These are phyloP conservation scores for Eimeria tenella DNA, from an alignment of 169 alveolate genomes.

Conservation along the genomic window DNA sequence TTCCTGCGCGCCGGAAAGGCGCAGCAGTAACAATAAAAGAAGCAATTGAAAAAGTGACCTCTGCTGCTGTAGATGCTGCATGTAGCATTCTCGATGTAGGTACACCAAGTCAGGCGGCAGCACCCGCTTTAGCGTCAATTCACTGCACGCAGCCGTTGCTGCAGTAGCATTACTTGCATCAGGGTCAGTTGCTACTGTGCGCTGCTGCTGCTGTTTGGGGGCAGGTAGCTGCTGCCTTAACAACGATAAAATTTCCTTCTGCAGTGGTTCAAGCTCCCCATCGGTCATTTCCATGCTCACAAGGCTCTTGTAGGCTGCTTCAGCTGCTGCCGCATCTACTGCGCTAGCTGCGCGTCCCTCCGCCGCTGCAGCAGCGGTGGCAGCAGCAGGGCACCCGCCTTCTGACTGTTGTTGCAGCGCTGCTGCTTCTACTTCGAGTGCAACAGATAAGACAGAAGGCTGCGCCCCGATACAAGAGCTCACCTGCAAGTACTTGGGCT, in stretches of 20 bases:
- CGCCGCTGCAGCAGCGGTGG: conserved; percentile 35
- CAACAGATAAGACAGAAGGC: conserved; percentile 50
- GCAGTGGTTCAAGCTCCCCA: conserved; percentile 36
- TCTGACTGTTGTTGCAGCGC: background rate
- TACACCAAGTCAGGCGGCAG: conserved; percentile 47
- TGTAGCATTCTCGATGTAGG: conserved; percentile 21
- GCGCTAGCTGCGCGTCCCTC: conserved; percentile 60
- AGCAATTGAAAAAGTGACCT: conserved; percentile 25
- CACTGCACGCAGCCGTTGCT: conserved; percentile 1
- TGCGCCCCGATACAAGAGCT: conserved; percentile 38
- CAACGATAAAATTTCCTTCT: conserved; percentile 33
- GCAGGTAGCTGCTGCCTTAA: conserved; percentile 55
- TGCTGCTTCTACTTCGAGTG: conserved; percentile 2
- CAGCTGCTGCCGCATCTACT: conserved; percentile 51
- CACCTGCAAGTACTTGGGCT: conserved; percentile 13
- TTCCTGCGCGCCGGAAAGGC: conserved; percentile 28
- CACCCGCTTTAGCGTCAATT: conserved; percentile 51
- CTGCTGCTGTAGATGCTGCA: conserved; percentile 66
- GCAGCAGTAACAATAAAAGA: conserved; percentile 28
- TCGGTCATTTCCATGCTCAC: conserved; percentile 46
- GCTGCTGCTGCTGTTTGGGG: conserved; percentile 36
- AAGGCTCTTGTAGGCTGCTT: conserved; percentile 33
- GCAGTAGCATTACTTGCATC: conserved; percentile 1
- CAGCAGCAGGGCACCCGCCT: conserved; percentile 20
- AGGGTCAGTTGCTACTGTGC: background rate